These are phyloP conservation scores for Wickerhamiella musiphila DNA, from an alignment of 805 yeast genomes.

Conservation along the genomic window DNA sequence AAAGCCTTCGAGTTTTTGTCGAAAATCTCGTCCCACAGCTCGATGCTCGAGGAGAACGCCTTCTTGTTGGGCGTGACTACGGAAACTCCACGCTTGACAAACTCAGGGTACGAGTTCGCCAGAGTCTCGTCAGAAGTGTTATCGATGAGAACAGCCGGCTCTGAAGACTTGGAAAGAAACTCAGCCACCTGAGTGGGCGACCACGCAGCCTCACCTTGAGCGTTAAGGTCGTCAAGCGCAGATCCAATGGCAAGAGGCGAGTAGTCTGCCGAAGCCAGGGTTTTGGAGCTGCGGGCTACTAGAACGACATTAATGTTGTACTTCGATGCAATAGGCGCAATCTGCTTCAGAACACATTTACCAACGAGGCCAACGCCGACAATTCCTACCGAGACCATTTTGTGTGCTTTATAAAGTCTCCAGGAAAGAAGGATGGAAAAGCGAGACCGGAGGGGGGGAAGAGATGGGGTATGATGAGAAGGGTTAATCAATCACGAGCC, in stretches of 20 bases:
- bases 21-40: constrained; percentile 60
- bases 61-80: constrained; percentile 97
- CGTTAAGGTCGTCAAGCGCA: constrained; percentile 30
- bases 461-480: no score
- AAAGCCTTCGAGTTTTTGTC: constrained; percentile 45
- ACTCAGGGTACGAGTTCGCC: constrained; percentile 60
- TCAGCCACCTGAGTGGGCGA: constrained; percentile 40
- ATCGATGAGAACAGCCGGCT: constrained; percentile 75
- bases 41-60: constrained; percentile 70
- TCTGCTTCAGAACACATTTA: constrained; percentile 72
- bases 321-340: constrained; percentile 29
- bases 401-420: no score
- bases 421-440: no score
- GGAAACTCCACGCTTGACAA: constrained; percentile 64
- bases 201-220: constrained; percentile 33
- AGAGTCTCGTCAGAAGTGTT: constrained; percentile 76
- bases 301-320: constrained; percentile 62
- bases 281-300: constrained; percentile 57
- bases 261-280: constrained; percentile 53
- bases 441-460: no score
- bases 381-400: no score
- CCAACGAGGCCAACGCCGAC: constrained; percentile 94
- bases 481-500: no score
- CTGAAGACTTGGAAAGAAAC: constrained; percentile 45
- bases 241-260: constrained; percentile 55